Percentiles rank a stretch among this genome's conserved stretches.
Conservation (phyloP, 2,329 filamentous ascomycete genomes). For the Monosporascus cannonballus region DNA sequence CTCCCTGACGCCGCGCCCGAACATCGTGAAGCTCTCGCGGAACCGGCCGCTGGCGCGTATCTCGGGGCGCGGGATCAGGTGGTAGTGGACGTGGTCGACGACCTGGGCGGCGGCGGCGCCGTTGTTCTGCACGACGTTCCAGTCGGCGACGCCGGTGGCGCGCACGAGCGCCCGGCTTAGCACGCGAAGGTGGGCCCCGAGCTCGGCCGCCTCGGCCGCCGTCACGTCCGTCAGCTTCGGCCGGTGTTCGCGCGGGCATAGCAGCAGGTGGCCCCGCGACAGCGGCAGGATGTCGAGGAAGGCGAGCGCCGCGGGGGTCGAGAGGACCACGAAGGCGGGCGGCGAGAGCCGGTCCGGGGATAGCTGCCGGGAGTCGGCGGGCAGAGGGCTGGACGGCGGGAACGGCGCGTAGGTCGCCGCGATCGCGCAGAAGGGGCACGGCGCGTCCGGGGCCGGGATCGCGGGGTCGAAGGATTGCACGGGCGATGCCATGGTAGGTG, state of each 20-base stretch:
- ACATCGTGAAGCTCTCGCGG: conserved; percentile 73
- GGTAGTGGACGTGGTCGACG: conserved; percentile 90
- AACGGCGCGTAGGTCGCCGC: conserved; percentile 42
- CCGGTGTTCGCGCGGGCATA: conserved; percentile 72
- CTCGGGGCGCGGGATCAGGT: conserved; percentile 82
- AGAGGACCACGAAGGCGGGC: conserved; percentile 63
- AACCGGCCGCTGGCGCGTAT: conserved; percentile 45
- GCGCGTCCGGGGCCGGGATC: conserved; percentile 22
- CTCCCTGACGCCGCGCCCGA: conserved; percentile 65
- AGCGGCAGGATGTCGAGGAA: conserved; percentile 94
- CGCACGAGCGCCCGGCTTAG: conserved; percentile 65
- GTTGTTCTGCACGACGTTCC: conserved; percentile 97
- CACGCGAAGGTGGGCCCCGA: conserved; percentile 63
- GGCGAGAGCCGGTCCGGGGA: conserved; percentile 23
- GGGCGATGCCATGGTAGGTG: not conserved
- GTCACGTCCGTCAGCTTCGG: conserved; percentile 70
- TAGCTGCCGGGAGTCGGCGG: conserved; percentile 26
- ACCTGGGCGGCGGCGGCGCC: conserved; percentile 85
- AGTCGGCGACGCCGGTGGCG: conserved; percentile 70
- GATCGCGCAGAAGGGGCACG: conserved; percentile 61
- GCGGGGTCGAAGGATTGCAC: conserved; percentile 29
- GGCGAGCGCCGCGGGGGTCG: conserved; percentile 70
- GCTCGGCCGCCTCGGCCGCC: conserved; percentile 55
- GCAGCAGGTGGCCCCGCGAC: conserved; percentile 72
- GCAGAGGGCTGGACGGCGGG: conserved; percentile 36